Conservation (phyloP, 306 rosid species). For the Ochetophila trinervis region DNA sequence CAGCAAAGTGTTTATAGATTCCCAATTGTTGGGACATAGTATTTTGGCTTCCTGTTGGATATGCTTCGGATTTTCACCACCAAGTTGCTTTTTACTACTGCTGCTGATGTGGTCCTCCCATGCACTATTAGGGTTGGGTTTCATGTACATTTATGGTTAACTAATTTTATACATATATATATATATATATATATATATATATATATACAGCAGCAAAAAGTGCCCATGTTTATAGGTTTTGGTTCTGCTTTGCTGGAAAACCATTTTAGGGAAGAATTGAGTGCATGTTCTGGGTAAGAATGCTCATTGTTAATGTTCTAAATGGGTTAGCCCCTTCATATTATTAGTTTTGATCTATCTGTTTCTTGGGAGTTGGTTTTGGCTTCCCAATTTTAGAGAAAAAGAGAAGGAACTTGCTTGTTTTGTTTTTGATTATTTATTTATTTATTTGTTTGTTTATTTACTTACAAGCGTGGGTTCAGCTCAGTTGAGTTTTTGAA, state of each 20-base stretch:
- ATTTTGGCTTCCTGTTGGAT: background rate
- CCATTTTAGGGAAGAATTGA: conserved; percentile 18
- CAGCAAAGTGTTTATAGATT: conserved; percentile 16
- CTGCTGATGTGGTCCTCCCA: conserved; percentile 24
- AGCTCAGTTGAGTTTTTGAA: no score
- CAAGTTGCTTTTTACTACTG: conserved; percentile 3
- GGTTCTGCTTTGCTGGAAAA: conserved; percentile 23
- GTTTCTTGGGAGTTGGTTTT: background rate
- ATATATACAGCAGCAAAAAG: conserved; percentile 32
- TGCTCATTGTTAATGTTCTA: conserved; percentile 17
- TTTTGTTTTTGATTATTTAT: no score
- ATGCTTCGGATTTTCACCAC: conserved; percentile 16
- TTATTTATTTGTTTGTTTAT: no score
- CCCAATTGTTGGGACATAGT: background rate
- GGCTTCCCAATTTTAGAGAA: conserved; percentile 7
- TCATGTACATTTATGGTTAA: conserved; percentile 27
- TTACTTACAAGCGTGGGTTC: no score
- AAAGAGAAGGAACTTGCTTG: background rate
- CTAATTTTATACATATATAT: conserved; percentile 30
- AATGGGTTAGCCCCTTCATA: conserved; percentile 27
- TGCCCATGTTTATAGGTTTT: conserved; percentile 29
- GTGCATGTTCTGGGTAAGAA: conserved; percentile 4
- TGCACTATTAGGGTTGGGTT: conserved; percentile 16
- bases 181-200: no score
- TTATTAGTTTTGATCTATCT: background rate